phyloP scores from a whole-genome alignment of 192 early-diverging fungal genomes.

The Coemansia sp. region DNA sequence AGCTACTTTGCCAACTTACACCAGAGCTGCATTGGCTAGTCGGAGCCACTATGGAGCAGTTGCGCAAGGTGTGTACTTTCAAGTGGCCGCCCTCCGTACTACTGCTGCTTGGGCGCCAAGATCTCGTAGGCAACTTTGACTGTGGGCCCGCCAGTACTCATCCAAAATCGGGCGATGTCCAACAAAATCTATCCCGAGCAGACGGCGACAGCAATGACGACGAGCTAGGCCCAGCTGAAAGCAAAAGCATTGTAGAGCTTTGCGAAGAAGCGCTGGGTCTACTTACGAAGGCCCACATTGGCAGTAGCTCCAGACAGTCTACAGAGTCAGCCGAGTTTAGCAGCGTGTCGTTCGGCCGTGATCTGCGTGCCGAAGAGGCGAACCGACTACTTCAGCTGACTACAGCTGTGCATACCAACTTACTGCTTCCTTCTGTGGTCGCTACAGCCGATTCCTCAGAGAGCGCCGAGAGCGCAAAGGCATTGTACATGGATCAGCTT shows the following conservation, averaged over 20 bases:
- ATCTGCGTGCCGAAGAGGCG: conserved; percentile 39
- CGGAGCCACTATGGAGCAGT: not conserved
- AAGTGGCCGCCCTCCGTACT: conserved; percentile 33
- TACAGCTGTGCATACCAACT: not conserved
- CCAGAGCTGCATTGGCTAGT: conserved; percentile 39
- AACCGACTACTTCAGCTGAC: conserved; percentile 21
- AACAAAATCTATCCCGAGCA: not conserved
- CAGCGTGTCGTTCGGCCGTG: conserved; percentile 21
- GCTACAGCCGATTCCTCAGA: conserved; percentile 1
- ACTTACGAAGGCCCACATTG: not conserved
- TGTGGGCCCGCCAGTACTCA: not conserved
- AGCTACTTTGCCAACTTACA: conserved; percentile 19
- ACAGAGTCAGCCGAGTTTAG: conserved; percentile 18
- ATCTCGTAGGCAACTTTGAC: conserved; percentile 28
- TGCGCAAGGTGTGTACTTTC: conserved; percentile 7
- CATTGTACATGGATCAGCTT: conserved; percentile 23
- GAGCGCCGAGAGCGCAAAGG: conserved; percentile 6
- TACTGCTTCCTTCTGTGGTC: not conserved
- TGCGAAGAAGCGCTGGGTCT: conserved; percentile 17
- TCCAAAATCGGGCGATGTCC: not conserved
- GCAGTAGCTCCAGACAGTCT: not conserved
- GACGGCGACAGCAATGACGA: not conserved
- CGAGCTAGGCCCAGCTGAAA: conserved; percentile 2
- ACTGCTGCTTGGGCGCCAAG: conserved; percentile 33
- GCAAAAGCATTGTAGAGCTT: conserved; percentile 16